Base-by-base conservation (phyloP, 306 rosid genomes). In the Cajanus cajan region DNA sequence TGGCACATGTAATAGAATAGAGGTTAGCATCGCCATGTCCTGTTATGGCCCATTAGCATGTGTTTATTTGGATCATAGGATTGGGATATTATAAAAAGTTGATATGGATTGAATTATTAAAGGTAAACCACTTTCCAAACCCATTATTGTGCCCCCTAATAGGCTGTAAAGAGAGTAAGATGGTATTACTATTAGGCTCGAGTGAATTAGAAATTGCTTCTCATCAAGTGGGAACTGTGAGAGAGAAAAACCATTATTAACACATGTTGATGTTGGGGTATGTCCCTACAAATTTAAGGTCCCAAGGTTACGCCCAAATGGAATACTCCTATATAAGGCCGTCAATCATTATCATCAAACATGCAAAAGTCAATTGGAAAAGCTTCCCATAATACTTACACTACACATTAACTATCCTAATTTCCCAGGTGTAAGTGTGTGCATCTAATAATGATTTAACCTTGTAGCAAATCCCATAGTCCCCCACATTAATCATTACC, bases 181-280 rank as follows among this genome's bases (percentile, higher is more conserved):
- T 70, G 21, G 40, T 25, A 48, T 62, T 12, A 31, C 33, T 18
- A 80, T 33, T 62, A 21, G 24, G 31, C 79, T 36, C 16, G 33
- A 54, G 55, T 11, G 15, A 3, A 36, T 13, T 57, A 51, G 15
- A 67, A 67, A 55, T 15, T 57, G 41, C 21, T 74, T 74, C 16
- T 43, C 31, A 74, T 76, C 48, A 68, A 76, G 69, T 47, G 74
- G 45, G 41, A 52, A 63, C 31, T 51, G 8, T 31, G 18, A 62
- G 37, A 45, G 25, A 51, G 31, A 55, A 57, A 40, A 82, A 63
- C 25, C 51, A 72, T 85, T 44, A 85, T 63, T 67, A 76, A 73
- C 81, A 81, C 78, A 80, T 73, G 85, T 70, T 34, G 19, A 69
- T 85, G 85, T 81, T 69, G 75, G 66, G 36, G 50, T 34, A 61